Conservation (phyloP, 257 asterid species). For the Asclepias syriaca region DNA sequence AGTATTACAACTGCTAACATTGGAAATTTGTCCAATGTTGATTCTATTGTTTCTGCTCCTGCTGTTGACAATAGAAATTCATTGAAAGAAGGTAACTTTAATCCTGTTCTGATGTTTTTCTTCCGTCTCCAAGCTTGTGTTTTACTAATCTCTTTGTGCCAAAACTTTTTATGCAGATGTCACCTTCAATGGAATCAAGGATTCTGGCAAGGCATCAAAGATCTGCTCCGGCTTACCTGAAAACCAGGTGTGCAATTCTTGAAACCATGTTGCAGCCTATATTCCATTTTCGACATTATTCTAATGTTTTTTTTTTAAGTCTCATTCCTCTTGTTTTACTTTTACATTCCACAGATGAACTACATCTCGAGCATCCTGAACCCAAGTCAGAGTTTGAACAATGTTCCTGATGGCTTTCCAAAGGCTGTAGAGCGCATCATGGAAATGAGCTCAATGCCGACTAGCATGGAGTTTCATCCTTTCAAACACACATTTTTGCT, state of each 20-base stretch:
- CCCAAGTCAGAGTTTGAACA: constrained; percentile 21
- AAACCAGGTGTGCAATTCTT: constrained; percentile 42
- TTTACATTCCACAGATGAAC: constrained; percentile 34
- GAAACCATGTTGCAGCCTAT: background rate
- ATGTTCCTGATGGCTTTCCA: constrained; percentile 43
- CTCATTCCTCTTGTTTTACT: background rate
- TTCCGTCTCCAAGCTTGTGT: background rate
- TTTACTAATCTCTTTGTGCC: background rate
- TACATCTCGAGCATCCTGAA: constrained; percentile 11
- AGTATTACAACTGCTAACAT: background rate
- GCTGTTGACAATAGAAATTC: background rate
- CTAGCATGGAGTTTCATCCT: constrained; percentile 76
- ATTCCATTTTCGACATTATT: background rate
- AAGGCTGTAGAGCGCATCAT: constrained; percentile 36
- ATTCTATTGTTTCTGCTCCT: background rate
- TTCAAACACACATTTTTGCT: constrained; percentile 48
- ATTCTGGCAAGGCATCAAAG: constrained; percentile 17
- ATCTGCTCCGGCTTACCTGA: constrained; percentile 16
- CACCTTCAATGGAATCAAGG: constrained; percentile 24
- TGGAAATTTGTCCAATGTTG: background rate
- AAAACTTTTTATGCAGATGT: constrained; percentile 17
- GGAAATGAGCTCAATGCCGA: constrained; percentile 33
- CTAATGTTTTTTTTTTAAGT: background rate
- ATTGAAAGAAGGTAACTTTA: constrained; percentile 24
- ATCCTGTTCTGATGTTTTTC: background rate